Percentiles rank a stretch among this genome's conserved stretches.
Conservation (phyloP, 768 basidiomycete genomes). For the Hypholoma sublateritium region DNA sequence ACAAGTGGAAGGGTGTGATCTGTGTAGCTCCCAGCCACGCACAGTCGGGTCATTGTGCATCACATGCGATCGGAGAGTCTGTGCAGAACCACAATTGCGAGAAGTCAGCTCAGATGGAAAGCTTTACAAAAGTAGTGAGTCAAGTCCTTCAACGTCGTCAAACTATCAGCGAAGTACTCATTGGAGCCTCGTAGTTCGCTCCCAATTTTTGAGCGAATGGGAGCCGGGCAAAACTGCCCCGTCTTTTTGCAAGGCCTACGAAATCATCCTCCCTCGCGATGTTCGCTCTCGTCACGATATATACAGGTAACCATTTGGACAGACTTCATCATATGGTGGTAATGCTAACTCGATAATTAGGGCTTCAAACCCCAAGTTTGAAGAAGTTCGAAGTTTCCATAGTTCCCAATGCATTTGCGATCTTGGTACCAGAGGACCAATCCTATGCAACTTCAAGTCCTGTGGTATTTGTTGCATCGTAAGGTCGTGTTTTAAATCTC, state of each 20-base stretch:
- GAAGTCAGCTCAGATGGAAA: constrained; percentile 47
- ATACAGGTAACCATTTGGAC: constrained; percentile 40
- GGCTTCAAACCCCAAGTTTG: constrained; percentile 34
- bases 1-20: constrained; percentile 47
- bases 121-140: constrained; percentile 53
- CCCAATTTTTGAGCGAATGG: constrained; percentile 59
- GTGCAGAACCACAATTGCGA: constrained; percentile 42
- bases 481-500: constrained; percentile 53
- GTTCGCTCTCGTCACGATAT: constrained; percentile 44
- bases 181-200: constrained; percentile 29
- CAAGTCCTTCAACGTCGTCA: not conserved
- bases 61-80: constrained; percentile 46
- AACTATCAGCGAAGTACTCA: constrained; percentile 9
- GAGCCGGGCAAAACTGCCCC: constrained; percentile 36
- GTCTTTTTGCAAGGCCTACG: constrained; percentile 55
- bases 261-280: constrained; percentile 44
- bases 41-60: constrained; percentile 46
- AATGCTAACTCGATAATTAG: constrained; percentile 19
- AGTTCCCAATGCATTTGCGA: constrained; percentile 70
- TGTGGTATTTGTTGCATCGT: constrained; percentile 65
- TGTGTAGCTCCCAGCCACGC: constrained; percentile 48
- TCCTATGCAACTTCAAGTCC: constrained; percentile 56
- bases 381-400: constrained; percentile 60
- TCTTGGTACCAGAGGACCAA: constrained; percentile 51
- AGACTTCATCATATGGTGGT: not conserved